These are phyloP conservation scores for Rhododendron kiyosumense DNA, from an alignment of 148 eudicot species.

Conservation along the genomic window DNA sequence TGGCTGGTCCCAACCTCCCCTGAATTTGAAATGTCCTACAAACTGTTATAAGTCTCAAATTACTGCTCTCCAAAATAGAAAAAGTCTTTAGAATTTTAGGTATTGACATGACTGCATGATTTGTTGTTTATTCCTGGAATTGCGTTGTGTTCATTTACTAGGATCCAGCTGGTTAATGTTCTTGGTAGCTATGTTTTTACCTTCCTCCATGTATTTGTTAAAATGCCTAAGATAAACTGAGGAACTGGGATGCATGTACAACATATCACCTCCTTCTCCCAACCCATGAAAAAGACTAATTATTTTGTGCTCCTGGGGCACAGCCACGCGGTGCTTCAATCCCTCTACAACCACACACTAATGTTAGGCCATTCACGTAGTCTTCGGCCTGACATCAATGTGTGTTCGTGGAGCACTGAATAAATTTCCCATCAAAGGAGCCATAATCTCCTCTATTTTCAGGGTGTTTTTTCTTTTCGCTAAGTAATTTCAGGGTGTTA, in stretches of 20 bases:
- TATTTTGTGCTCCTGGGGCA: background rate
- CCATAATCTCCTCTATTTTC: background rate
- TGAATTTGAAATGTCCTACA: background rate
- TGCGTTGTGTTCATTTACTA: background rate
- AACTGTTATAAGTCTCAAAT: background rate
- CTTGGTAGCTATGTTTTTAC: background rate
- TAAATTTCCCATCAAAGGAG: background rate
- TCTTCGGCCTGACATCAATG: background rate
- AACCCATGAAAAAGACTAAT: background rate
- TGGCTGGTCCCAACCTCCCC: background rate
- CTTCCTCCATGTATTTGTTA: conserved; percentile 6
- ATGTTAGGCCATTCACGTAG: background rate
- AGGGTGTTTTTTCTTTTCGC: background rate
- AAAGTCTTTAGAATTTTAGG: background rate
- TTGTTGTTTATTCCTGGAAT: background rate
- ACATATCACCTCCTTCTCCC: background rate
- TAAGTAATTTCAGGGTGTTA: background rate
- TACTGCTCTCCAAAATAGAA: background rate
- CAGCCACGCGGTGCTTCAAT: background rate
- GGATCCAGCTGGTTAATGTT: background rate
- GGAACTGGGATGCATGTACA: background rate
- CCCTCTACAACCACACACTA: background rate
- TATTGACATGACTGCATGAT: background rate
- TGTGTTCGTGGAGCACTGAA: background rate
- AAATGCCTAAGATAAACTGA: background rate